Evolutionary conservation across 768 basidiomycete species (phyloP).

Genomic region (Lactifluus pinguis): DNA sequence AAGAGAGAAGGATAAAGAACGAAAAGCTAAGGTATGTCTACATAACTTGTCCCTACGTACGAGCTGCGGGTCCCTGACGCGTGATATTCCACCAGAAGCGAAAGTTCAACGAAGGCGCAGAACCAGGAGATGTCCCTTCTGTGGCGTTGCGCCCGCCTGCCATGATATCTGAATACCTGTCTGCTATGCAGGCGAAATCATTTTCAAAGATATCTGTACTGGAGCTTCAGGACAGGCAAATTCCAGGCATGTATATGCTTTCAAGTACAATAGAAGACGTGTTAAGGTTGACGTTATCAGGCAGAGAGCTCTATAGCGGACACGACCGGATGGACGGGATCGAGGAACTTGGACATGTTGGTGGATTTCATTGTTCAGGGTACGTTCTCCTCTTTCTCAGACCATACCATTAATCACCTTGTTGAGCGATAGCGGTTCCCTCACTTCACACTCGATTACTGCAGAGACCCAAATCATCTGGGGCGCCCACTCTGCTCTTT

Average conservation of each 20-base stretch:
- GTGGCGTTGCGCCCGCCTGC: constrained; percentile 49
- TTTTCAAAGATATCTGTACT: constrained; percentile 61
- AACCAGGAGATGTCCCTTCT: constrained; percentile 32
- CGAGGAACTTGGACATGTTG: constrained; percentile 62
- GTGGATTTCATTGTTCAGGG: constrained; percentile 70
- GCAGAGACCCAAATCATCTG: constrained; percentile 66
- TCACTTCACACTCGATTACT: constrained; percentile 57
- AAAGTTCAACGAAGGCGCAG: constrained; percentile 44
- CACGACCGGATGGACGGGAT: constrained; percentile 62
- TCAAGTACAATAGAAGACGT: constrained; percentile 21
- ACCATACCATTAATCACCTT: neutral
- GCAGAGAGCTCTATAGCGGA: constrained; percentile 68
- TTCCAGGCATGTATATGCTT: constrained; percentile 54
- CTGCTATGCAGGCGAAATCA: constrained; percentile 56
- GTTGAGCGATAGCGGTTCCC: constrained; percentile 44
- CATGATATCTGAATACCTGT: constrained; percentile 53
- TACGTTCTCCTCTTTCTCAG: constrained; percentile 25
- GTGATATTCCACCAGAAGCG: constrained; percentile 41
- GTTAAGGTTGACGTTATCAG: constrained; percentile 41
- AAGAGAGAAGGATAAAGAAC: constrained; percentile 65
- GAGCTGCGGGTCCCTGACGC: constrained; percentile 5
- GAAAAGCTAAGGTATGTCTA: constrained; percentile 48
- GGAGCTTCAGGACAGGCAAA: constrained; percentile 70
- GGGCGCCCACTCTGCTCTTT: constrained; percentile 83
- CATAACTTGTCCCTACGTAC: neutral